phyloP scores from a whole-genome alignment of 176 grass and related monocot genomes.

The Juncus inflexus region DNA sequence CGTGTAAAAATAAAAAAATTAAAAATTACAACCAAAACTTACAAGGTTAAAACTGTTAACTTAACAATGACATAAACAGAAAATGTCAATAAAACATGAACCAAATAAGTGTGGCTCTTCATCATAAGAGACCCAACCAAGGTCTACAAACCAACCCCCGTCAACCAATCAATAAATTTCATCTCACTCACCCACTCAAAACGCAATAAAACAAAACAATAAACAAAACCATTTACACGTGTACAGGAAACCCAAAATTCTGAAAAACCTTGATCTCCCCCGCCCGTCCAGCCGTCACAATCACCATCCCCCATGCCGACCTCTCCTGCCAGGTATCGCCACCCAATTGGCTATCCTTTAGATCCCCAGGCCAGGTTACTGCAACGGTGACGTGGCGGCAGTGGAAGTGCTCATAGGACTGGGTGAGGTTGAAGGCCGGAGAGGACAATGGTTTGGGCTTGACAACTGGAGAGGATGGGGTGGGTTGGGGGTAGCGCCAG shows the following conservation, averaged over 20 bases:
- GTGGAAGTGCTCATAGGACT: slow-evolving; percentile 93
- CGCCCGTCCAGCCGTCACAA: slow-evolving; percentile 69
- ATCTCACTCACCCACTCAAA: too few relatives aligned
- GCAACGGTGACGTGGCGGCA: slow-evolving; percentile 78
- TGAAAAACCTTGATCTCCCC: slow-evolving; percentile 82
- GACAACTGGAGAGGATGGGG: not conserved
- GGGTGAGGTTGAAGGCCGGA: slow-evolving; percentile 48
- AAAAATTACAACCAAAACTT: too few relatives aligned
- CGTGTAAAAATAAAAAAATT: too few relatives aligned
- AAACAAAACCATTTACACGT: slow-evolving; percentile 50
- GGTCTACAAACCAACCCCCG: too few relatives aligned
- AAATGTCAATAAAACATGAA: too few relatives aligned
- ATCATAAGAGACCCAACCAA: too few relatives aligned
- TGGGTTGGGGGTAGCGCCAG: slow-evolving; percentile 81
- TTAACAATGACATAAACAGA: too few relatives aligned
- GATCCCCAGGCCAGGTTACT: slow-evolving; percentile 60
- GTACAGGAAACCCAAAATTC: slow-evolving; percentile 94
- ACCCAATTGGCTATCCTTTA: slow-evolving; percentile 27
- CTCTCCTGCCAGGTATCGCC: slow-evolving; percentile 40
- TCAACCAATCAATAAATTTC: too few relatives aligned
- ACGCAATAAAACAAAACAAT: not conserved
- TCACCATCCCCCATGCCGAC: slow-evolving; percentile 85
- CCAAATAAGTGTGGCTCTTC: too few relatives aligned
- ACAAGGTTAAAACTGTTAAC: too few relatives aligned
- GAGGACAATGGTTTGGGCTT: slow-evolving; percentile 43